Evolutionary conservation across 2,329 filamentous ascomycete genomes (phyloP).

Genomic region (Neofusicoccum laricinum): DNA sequence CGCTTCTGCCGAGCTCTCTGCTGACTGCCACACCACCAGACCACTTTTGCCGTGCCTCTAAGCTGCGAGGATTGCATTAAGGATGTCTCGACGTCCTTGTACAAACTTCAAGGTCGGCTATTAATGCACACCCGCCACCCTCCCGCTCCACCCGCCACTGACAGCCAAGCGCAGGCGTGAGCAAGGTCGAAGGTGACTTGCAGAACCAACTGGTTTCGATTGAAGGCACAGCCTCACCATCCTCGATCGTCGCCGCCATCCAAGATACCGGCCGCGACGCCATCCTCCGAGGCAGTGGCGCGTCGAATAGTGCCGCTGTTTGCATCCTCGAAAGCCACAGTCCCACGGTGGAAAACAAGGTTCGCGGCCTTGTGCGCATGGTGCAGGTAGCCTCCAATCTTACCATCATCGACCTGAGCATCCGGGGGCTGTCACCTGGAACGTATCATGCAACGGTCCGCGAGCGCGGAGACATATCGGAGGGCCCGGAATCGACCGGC

Average conservation of each 20-base stretch:
- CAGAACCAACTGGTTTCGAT: slow-evolving; percentile 80
- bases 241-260: slow-evolving; percentile 83
- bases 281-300: slow-evolving; percentile 85
- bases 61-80: slow-evolving; percentile 87
- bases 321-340: slow-evolving; percentile 91
- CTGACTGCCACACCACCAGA: slow-evolving; percentile 50
- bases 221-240: slow-evolving; percentile 87
- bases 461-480: slow-evolving; percentile 80
- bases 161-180: slow-evolving; percentile 58
- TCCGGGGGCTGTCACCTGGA: slow-evolving; percentile 77
- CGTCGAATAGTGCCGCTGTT: slow-evolving; percentile 82
- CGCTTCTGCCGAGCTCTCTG: background rate
- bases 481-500: slow-evolving; percentile 78
- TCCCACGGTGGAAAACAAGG: slow-evolving; percentile 58
- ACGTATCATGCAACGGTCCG: slow-evolving; percentile 82
- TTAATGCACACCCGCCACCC: slow-evolving; percentile 1
- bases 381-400: slow-evolving; percentile 78
- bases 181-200: slow-evolving; percentile 77
- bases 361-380: slow-evolving; percentile 87
- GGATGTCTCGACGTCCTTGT: slow-evolving; percentile 75
- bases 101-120: slow-evolving; percentile 63
- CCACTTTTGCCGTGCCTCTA: slow-evolving; percentile 91
- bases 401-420: slow-evolving; percentile 83
- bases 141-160: background rate
- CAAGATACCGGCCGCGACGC: slow-evolving; percentile 89